These are phyloP conservation scores for Trichopus zeylanicus DNA, from an alignment of 116 monocot genomes.

Conservation along the genomic window DNA sequence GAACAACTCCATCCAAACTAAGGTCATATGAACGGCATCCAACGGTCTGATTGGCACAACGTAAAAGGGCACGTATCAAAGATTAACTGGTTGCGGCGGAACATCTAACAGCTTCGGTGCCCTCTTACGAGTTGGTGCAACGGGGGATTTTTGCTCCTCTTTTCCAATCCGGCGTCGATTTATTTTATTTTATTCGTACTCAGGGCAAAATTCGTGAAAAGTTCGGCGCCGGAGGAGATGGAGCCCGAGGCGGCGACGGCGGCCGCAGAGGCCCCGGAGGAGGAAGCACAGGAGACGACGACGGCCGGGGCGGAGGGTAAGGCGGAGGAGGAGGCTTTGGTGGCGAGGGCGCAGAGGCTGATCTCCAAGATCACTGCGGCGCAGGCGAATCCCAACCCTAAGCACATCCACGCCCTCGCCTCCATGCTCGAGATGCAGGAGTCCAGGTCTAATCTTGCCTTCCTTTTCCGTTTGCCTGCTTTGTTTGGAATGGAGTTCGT, in stretches of 20 bases:
- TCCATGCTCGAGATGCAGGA: conserved; percentile 77
- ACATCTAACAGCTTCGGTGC: too few relatives aligned
- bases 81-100: too few relatives aligned
- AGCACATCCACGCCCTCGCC: conserved; percentile 76
- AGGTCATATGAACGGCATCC: too few relatives aligned
- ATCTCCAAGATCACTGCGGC: conserved; percentile 52
- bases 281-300: too few relatives aligned
- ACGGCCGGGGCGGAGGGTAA: conserved; percentile 9
- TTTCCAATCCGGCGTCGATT: background rate
- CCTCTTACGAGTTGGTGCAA: too few relatives aligned
- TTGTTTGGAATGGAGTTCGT: background rate
- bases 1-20: too few relatives aligned
- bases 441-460: conserved; percentile 41
- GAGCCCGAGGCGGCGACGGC: conserved; percentile 5
- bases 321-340: conserved; percentile 41
- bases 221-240: conserved; percentile 5
- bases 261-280: conserved; percentile 12
- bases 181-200: too few relatives aligned
- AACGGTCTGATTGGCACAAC: too few relatives aligned
- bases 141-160: too few relatives aligned
- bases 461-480: background rate
- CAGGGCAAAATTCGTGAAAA: conserved; percentile 15
- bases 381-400: conserved; percentile 72
- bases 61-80: too few relatives aligned
- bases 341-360: conserved; percentile 57